Percentiles rank a stretch among this genome's conserved stretches.
Conservation (phyloP, 2,329 filamentous ascomycete species). For the Sclerotinia sclerotiorum region DNA sequence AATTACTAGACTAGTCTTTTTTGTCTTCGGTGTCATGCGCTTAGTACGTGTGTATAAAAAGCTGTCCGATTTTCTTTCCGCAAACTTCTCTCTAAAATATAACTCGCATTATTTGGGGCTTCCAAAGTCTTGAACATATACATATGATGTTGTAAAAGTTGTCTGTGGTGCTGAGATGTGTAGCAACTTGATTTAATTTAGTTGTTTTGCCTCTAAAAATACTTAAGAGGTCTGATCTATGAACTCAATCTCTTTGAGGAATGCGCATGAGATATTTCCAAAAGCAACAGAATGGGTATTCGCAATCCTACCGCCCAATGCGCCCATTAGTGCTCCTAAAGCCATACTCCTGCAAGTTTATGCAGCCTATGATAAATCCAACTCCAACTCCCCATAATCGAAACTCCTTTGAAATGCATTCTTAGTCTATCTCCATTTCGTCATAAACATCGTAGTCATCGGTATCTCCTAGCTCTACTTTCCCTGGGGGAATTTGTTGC, state of each 20-base stretch:
- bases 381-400: not conserved
- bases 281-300: constrained; percentile 18
- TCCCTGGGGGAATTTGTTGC: constrained; percentile 29
- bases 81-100: not conserved
- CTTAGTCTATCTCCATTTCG: constrained; percentile 36
- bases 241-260: not conserved
- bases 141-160: not conserved
- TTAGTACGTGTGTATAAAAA: not conserved
- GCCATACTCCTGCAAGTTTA: not conserved
- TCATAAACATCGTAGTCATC: constrained; percentile 27
- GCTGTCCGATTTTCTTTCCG: not conserved
- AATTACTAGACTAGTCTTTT: not conserved
- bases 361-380: constrained; percentile 5
- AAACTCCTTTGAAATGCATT: not conserved
- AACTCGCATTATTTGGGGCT: not conserved
- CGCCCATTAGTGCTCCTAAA: not conserved
- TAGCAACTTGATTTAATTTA: not conserved
- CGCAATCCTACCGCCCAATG: constrained; percentile 5
- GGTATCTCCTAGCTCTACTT: constrained; percentile 14
- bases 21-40: not conserved
- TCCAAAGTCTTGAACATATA: not conserved
- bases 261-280: not conserved
- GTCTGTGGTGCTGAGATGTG: not conserved
- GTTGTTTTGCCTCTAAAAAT: not conserved
- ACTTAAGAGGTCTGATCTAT: not conserved